Conservation (phyloP, 306 rosid genomes). For the Rubus parviflorus region DNA sequence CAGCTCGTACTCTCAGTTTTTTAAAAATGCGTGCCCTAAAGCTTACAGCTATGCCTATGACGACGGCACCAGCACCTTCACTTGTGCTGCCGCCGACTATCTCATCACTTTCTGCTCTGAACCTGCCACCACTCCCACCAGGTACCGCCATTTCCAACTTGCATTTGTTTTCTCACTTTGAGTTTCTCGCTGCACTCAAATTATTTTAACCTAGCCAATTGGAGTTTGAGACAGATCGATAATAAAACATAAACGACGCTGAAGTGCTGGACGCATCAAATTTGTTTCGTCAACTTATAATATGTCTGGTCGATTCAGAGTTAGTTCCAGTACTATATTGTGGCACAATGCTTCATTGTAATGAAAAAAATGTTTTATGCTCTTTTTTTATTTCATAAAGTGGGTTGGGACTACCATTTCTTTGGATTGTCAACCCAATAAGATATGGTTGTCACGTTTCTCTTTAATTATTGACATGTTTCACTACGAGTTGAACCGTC, state of each 20-base stretch:
- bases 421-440: not conserved
- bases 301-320: no score
- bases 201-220: no score
- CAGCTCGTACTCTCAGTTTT: constrained; percentile 62
- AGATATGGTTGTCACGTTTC: constrained; percentile 9
- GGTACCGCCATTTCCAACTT: constrained; percentile 30
- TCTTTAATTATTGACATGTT: not conserved
- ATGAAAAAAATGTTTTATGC: not conserved
- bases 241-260: no score
- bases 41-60: constrained; percentile 92
- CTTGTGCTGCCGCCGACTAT: constrained; percentile 71
- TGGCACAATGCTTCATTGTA: not conserved
- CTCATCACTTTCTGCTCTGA: constrained; percentile 65
- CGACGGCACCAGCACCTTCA: constrained; percentile 86
- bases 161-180: no score
- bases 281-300: no score
- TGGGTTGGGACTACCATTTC: not conserved
- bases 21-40: constrained; percentile 74
- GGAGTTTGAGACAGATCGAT: no score
- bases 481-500: not conserved
- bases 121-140: constrained; percentile 45
- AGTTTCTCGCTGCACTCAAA: no score
- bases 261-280: no score
- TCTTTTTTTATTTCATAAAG: not conserved
- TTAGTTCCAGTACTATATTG: not conserved